Conservation (phyloP, 768 basidiomycete species). For the Termitomyces sp. region DNA sequence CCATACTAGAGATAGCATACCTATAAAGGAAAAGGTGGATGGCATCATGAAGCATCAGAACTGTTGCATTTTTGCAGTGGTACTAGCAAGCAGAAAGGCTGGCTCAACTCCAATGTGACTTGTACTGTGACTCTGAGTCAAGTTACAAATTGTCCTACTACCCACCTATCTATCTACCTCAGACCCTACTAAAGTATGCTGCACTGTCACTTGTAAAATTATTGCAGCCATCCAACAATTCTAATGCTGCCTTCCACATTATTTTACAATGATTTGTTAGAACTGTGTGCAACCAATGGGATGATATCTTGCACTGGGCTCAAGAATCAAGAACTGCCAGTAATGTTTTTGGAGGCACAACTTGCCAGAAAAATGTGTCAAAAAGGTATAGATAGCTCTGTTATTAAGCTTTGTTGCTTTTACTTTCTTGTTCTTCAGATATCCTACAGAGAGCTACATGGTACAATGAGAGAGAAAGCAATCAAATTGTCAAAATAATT, state of each 20-base stretch:
- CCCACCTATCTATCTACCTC: too few species aligned
- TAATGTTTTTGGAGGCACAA: slow-evolving; percentile 44
- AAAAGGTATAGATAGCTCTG: slow-evolving; percentile 37
- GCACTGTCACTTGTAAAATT: slow-evolving; percentile 40
- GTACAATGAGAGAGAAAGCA: slow-evolving; percentile 47
- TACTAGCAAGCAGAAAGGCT: too few species aligned
- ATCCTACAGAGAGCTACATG: slow-evolving; percentile 42
- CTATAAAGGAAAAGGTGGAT: too few species aligned
- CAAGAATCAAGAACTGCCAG: slow-evolving; percentile 34
- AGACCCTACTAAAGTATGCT: too few species aligned
- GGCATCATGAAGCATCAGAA: too few species aligned
- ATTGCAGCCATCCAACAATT: slow-evolving; percentile 49
- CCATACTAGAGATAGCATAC: too few species aligned
- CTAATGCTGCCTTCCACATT: slow-evolving; percentile 52
- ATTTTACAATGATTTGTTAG: slow-evolving; percentile 48
- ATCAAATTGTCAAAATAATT: slow-evolving; percentile 33
- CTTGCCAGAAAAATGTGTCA: slow-evolving; percentile 38
- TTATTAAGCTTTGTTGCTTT: neutral
- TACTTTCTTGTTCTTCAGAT: neutral
- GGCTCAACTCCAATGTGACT: too few species aligned
- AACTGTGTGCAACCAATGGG: slow-evolving; percentile 43
- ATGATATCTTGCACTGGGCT: slow-evolving; percentile 37
- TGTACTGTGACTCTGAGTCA: too few species aligned
- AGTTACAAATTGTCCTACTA: too few species aligned
- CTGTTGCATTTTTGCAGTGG: too few species aligned